phyloP scores from a whole-genome alignment of 495 filamentous ascomycete genomes.

The Neohortaea acidophila region DNA sequence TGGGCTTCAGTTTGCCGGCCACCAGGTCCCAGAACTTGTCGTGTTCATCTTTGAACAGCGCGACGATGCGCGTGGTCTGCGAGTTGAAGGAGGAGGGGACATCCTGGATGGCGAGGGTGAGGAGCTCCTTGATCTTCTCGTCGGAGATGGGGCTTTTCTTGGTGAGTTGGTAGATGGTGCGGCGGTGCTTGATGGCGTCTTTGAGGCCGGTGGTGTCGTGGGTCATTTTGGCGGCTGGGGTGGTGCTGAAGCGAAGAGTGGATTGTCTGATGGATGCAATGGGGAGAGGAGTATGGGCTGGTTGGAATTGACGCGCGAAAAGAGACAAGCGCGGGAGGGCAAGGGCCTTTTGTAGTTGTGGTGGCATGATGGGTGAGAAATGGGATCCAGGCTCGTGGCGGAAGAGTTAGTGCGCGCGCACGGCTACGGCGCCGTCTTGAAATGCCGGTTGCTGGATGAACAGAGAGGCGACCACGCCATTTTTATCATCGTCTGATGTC shows the following conservation, averaged over 20 bases:
- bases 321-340: too few species aligned
- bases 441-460: too few species aligned
- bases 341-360: too few species aligned
- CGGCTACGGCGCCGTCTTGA: too few species aligned
- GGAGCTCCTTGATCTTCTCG: slow-evolving; percentile 40
- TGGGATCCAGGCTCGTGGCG: too few species aligned
- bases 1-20: slow-evolving; percentile 36
- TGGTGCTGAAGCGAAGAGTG: slow-evolving; percentile 3
- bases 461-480: too few species aligned
- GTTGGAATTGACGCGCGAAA: too few species aligned
- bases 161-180: slow-evolving; percentile 44
- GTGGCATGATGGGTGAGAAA: too few species aligned
- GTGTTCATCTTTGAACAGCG: slow-evolving; percentile 48
- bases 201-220: slow-evolving; percentile 31
- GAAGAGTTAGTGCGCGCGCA: too few species aligned
- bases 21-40: slow-evolving; percentile 50
- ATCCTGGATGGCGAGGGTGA: slow-evolving; percentile 38
- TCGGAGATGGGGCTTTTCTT: slow-evolving; percentile 39
- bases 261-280: too few species aligned
- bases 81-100: slow-evolving; percentile 51
- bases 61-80: slow-evolving; percentile 45
- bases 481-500: too few species aligned
- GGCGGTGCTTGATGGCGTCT: slow-evolving; percentile 38
- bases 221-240: slow-evolving; percentile 3
- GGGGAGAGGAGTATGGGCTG: too few species aligned